phyloP scores from a whole-genome alignment of 2,329 filamentous ascomycete genomes.

The Thelonectria blattea region DNA sequence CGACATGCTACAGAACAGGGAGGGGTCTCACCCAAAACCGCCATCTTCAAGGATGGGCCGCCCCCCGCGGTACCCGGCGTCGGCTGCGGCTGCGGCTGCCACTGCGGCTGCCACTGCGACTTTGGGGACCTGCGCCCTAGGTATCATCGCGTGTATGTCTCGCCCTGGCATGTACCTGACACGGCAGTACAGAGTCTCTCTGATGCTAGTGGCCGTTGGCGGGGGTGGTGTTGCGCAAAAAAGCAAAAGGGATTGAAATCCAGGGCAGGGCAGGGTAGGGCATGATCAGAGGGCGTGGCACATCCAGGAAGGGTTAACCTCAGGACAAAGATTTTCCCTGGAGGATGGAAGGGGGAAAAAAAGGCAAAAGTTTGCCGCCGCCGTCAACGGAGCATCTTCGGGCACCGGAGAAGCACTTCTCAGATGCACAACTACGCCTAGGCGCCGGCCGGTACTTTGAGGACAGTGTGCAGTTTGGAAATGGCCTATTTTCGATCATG shows the following conservation, averaged over 20 bases:
- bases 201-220: conserved; percentile 36
- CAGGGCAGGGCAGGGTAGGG: conserved; percentile 26
- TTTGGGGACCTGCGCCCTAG: conserved; percentile 26
- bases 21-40: conserved; percentile 2
- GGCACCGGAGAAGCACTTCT: conserved; percentile 21
- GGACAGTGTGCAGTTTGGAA: conserved; percentile 8
- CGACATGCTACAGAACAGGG: background rate
- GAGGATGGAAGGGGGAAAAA: conserved; percentile 21
- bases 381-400: conserved; percentile 39
- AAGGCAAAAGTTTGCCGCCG: conserved; percentile 26
- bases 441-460: conserved; percentile 1
- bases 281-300: conserved; percentile 22
- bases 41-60: conserved; percentile 16
- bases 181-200: conserved; percentile 24
- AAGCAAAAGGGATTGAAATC: conserved; percentile 20
- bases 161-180: conserved; percentile 28
- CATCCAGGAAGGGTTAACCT: conserved; percentile 14
- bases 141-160: conserved; percentile 30
- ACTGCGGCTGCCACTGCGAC: conserved; percentile 9
- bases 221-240: conserved; percentile 24
- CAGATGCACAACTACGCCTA: conserved; percentile 5
- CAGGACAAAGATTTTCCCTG: background rate
- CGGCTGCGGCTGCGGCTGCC: conserved; percentile 1
- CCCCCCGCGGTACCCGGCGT: conserved; percentile 33
- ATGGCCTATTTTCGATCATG: background rate